phyloP scores from a whole-genome alignment of 495 filamentous ascomycete genomes.

The Tuber umbilicatum region DNA sequence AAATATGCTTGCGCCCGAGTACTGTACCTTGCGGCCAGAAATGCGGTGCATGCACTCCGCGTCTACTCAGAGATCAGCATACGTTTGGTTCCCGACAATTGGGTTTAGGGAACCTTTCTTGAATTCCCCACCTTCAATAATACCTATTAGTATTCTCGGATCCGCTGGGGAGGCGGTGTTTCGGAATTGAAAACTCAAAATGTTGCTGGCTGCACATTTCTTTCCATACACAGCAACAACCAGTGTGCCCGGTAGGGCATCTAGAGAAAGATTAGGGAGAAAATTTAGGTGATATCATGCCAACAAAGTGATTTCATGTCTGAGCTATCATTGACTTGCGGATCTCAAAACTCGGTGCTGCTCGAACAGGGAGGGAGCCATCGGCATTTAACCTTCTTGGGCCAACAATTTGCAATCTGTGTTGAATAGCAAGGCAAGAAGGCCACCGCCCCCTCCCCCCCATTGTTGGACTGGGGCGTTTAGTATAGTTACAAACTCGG shows the following conservation, averaged over 20 bases:
- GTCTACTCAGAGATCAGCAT: background rate
- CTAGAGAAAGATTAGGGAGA: background rate
- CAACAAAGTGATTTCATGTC: background rate
- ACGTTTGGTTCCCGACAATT: background rate
- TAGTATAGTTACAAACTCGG: background rate
- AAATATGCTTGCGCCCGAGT: no score
- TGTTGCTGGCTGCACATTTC: background rate
- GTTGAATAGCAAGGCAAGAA: background rate
- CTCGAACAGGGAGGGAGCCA: background rate
- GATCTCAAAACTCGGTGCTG: background rate
- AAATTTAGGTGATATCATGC: background rate
- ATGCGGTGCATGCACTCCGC: background rate
- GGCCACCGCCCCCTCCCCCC: background rate
- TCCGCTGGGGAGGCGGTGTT: background rate
- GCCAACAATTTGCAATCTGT: background rate
- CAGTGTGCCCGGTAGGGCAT: background rate
- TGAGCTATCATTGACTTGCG: background rate
- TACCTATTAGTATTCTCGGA: background rate
- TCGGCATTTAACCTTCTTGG: background rate
- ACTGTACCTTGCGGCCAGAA: background rate
- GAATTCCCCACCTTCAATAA: background rate
- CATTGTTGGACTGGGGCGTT: background rate
- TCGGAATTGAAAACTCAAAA: background rate
- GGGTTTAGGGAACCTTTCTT: background rate
- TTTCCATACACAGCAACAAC: background rate